These are phyloP conservation scores for Phyllosticta citrichinensis DNA, from an alignment of 2,329 filamentous ascomycete species.

Conservation along the genomic window DNA sequence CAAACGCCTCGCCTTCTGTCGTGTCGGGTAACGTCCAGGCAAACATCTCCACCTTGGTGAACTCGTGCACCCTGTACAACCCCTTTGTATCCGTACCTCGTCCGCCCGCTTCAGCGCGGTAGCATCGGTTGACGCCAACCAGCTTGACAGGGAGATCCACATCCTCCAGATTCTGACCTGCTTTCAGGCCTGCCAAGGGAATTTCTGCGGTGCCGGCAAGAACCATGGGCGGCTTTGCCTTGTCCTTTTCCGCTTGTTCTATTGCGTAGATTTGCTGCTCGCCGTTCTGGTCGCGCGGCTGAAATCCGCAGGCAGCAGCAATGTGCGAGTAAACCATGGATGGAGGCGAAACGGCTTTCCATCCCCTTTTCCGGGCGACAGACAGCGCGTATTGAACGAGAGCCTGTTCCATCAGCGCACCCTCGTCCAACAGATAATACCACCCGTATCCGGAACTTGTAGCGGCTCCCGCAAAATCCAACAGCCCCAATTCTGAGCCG, in stretches of 20 bases:
- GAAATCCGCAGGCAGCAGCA: constrained; percentile 83
- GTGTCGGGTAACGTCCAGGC: constrained; percentile 65
- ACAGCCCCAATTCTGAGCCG: constrained; percentile 72
- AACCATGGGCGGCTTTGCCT: constrained; percentile 54
- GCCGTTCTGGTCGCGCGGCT: constrained; percentile 78
- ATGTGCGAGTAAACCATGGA: constrained; percentile 89
- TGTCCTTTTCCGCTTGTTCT: constrained; percentile 55
- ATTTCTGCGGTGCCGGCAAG: constrained; percentile 91
- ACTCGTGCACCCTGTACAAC: constrained; percentile 93
- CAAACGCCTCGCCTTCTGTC: constrained; percentile 23
- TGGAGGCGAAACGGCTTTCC: constrained; percentile 73
- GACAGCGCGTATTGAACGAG: constrained; percentile 76
- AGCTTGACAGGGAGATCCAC: constrained; percentile 63
- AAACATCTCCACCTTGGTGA: constrained; percentile 97
- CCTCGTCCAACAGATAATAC: constrained; percentile 93
- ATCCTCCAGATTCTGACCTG: constrained; percentile 57
- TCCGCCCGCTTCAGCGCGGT: constrained; percentile 87
- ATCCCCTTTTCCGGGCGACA: constrained; percentile 62
- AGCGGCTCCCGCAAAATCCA: constrained; percentile 77
- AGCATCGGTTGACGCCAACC: constrained; percentile 84
- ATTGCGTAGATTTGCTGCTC: constrained; percentile 89
- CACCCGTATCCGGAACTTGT: constrained; percentile 91
- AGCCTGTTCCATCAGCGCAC: constrained; percentile 87
- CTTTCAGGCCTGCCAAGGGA: constrained; percentile 82
- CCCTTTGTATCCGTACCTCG: constrained; percentile 87